phyloP scores from a whole-genome alignment of 352 stramenopile genomes.

The Phytophthora citrophthora region DNA sequence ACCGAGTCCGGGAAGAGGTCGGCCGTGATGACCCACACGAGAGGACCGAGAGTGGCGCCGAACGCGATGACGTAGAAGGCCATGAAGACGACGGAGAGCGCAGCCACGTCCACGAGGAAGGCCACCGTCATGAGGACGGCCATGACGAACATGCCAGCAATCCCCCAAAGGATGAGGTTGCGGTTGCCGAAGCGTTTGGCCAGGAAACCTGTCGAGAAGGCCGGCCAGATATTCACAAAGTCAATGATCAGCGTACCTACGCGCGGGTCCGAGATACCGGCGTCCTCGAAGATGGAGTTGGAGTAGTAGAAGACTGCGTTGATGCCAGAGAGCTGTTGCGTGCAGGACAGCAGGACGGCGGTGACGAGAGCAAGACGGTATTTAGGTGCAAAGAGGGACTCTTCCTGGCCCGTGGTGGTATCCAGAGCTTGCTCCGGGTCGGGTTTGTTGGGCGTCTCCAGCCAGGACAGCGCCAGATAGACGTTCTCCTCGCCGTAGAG shows the following conservation, averaged over 20 bases:
- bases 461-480: slow-evolving; percentile 23
- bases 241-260: slow-evolving; percentile 13
- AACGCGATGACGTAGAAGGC: slow-evolving; percentile 14
- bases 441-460: slow-evolving; percentile 23
- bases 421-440: slow-evolving; percentile 13
- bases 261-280: slow-evolving; percentile 13
- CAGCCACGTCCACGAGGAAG: slow-evolving; percentile 14
- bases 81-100: slow-evolving; percentile 13
- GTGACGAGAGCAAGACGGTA: slow-evolving; percentile 2
- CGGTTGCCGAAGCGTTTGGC: slow-evolving; percentile 17
- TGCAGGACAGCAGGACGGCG: slow-evolving; percentile 5
- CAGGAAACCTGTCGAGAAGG: slow-evolving; percentile 10
- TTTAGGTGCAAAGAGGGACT: slow-evolving; percentile 16
- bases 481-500: slow-evolving; percentile 39
- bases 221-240: slow-evolving; percentile 2
- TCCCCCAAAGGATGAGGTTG: slow-evolving; percentile 19
- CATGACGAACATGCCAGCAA: slow-evolving; percentile 20
- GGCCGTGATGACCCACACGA: slow-evolving; percentile 12
- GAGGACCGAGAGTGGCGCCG: slow-evolving; percentile 5
- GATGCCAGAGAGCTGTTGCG: slow-evolving; percentile 15
- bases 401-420: neutral
- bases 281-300: slow-evolving; percentile 17
- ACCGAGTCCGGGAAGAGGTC: slow-evolving; percentile 21
- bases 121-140: slow-evolving; percentile 18
- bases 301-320: slow-evolving; percentile 23